Evolutionary conservation across 2,329 filamentous ascomycete genomes (phyloP), one percentile per base, ranked within the genome.

Genomic region (Orbilia blumenaviensis): DNA sequence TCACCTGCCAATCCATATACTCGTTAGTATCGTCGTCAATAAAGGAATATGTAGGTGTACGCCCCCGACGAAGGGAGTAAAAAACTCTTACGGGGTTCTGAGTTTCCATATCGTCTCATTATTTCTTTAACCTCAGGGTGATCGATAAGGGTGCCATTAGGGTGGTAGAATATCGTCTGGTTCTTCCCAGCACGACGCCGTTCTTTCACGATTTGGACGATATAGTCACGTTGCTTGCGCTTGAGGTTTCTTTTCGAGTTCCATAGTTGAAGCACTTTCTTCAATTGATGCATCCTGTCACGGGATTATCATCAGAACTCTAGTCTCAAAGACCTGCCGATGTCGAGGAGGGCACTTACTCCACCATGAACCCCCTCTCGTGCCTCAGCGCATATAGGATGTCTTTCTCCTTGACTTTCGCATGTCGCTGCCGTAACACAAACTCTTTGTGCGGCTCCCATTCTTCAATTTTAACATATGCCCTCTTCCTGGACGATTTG

Each of bases 401-500:
- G 21, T 75, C 71, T 27, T 67, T 68, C 27, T 75, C 71, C 38
- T 62, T 75, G 56, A 68, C 63, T 34, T 68, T 75, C 12, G 63
- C 71, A 58, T 58, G 71, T 38, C 71, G 63, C 38, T 66, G 54
- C 14, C 63, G 71, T 42, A 75, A 48, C 21, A 75, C 71, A 58
- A 68, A 63, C 27, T 75, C 71, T 41, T 68, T 75, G 63, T 75
- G 63, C 27, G 71, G 71, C 41, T 75, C 71, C 71, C 71, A 75
- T 64, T 75, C 71, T 60, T 75, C 71, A 29, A 75, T 75, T 27
- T 75, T 75, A 14, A 75, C 63, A 23, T 75, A 75, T 1, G 71
- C 63, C 38, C 71, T 38, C 41, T 75, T 75, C 56, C 44, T 75
- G 3, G 46, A 27, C 3, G 23, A 32, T 9, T 67, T 60, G 5